Evolutionary conservation across 2,329 filamentous ascomycete genomes (phyloP).

Genomic region (Colletotrichum agaves): DNA sequence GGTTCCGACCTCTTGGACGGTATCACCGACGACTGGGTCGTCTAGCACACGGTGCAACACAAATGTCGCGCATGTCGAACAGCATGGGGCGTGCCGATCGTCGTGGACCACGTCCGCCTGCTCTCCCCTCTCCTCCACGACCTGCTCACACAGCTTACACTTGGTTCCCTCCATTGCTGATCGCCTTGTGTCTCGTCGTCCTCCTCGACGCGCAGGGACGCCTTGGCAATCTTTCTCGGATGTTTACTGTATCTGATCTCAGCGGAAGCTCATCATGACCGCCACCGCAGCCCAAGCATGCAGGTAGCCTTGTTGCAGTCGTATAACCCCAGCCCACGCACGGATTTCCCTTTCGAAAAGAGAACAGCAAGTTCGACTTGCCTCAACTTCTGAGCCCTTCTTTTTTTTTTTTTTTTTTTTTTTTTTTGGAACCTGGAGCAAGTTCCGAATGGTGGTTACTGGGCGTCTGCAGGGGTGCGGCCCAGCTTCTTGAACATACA

Average conservation of each 20-base stretch:
- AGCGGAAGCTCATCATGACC: slow-evolving; percentile 15
- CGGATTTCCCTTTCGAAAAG: neutral
- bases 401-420: no score
- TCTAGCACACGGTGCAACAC: slow-evolving; percentile 42
- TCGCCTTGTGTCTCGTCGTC: slow-evolving; percentile 11
- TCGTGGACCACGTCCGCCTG: neutral
- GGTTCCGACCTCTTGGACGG: slow-evolving; percentile 33
- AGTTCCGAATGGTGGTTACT: neutral
- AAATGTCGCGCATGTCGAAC: slow-evolving; percentile 42
- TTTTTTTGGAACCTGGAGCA: neutral
- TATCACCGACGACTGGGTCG: slow-evolving; percentile 33
- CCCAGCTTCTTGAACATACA: neutral
- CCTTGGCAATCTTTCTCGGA: slow-evolving; percentile 21
- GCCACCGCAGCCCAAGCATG: slow-evolving; percentile 13
- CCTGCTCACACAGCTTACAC: slow-evolving; percentile 3
- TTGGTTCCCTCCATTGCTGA: neutral
- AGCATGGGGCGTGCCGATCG: slow-evolving; percentile 19
- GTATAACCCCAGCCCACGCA: neutral
- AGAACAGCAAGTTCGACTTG: neutral
- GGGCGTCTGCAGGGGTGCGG: neutral
- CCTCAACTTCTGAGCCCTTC: neutral
- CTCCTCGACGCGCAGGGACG: slow-evolving; percentile 22
- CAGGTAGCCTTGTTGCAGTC: slow-evolving; percentile 27
- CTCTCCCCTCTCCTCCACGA: slow-evolving; percentile 2
- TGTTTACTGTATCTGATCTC: slow-evolving; percentile 33